Evolutionary conservation across 108 stramenopile genomes (phyloP).

Genomic region (Aureococcus anophagefferens): DNA sequence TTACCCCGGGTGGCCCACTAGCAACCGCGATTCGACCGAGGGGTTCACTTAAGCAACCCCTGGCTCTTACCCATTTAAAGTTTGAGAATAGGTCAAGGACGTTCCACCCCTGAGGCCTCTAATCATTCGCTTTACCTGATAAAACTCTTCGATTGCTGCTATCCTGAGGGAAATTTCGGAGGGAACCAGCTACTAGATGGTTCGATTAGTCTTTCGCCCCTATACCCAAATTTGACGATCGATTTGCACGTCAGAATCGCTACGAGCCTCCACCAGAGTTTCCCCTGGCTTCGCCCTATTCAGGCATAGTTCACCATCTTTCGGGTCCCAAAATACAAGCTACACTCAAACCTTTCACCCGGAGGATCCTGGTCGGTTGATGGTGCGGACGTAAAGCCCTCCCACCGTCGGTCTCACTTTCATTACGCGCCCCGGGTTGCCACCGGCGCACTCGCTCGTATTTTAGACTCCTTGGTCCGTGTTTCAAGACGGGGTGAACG

Average conservation of each 20-base stretch:
- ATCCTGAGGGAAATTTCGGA: conserved; percentile 95
- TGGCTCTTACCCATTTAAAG: conserved; percentile 89
- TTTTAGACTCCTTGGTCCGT: conserved; percentile 93
- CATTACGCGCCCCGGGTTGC: conserved; percentile 75
- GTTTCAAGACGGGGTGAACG: conserved; percentile 91
- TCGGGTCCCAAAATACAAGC: conserved; percentile 84
- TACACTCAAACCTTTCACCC: conserved; percentile 83
- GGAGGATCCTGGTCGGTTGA: conserved; percentile 74
- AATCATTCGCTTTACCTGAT: conserved; percentile 98
- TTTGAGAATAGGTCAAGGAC: conserved; percentile 90
- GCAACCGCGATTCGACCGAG: conserved; percentile 78
- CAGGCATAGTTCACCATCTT: conserved; percentile 96
- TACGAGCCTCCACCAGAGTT: conserved; percentile 90
- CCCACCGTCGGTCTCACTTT: conserved; percentile 73
- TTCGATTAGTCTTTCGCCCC: conserved; percentile 97
- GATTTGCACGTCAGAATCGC: conserved; percentile 89
- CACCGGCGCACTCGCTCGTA: conserved; percentile 81
- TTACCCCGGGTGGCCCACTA: conserved; percentile 93
- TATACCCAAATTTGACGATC: conserved; percentile 92
- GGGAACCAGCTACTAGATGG: conserved; percentile 93
- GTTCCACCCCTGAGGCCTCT: conserved; percentile 82
- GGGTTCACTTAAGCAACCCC: conserved; percentile 84
- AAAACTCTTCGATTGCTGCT: conserved; percentile 66
- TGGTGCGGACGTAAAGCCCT: conserved; percentile 60
- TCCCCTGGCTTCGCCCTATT: conserved; percentile 88